Evolutionary conservation across 306 rosid genomes (phyloP).

Genomic region (Cicer cuneatum): DNA sequence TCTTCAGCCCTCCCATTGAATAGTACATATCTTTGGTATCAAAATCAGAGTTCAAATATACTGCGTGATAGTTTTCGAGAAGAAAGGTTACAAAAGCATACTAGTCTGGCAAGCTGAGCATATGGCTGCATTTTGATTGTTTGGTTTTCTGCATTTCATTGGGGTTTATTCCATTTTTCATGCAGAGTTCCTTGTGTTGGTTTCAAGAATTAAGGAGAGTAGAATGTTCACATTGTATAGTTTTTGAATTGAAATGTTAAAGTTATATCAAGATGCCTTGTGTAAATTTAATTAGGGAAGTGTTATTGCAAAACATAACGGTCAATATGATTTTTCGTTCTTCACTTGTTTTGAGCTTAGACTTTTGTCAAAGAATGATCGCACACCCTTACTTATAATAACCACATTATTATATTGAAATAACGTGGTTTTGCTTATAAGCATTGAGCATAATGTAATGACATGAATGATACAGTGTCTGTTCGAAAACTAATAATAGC

Average conservation of each 20-base stretch:
- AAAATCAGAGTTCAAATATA: constrained; percentile 36
- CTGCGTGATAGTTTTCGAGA: constrained; percentile 49
- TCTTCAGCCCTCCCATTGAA: constrained; percentile 74
- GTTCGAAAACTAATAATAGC: neutral
- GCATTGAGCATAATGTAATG: neutral
- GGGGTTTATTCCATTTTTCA: constrained; percentile 49
- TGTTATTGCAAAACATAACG: constrained; percentile 6
- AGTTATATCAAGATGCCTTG: neutral
- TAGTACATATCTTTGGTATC: constrained; percentile 43
- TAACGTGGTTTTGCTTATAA: neutral
- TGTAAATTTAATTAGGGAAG: neutral
- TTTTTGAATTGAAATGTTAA: neutral
- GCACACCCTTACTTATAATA: neutral
- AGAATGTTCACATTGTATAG: neutral
- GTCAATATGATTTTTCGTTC: neutral
- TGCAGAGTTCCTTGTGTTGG: constrained; percentile 19
- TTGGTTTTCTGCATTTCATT: constrained; percentile 26
- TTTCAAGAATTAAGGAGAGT: constrained; percentile 18
- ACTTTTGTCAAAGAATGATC: neutral
- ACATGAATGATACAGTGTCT: neutral
- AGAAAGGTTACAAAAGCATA: constrained; percentile 45
- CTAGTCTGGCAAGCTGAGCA: constrained; percentile 39
- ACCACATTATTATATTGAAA: neutral
- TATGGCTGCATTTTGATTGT: constrained; percentile 40
- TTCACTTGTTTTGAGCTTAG: neutral